Percentiles rank a stretch among this genome's conserved stretches.
phyloP scores from a whole-genome alignment of 2,329 filamentous ascomycete species.

The Septoria petroselini region DNA sequence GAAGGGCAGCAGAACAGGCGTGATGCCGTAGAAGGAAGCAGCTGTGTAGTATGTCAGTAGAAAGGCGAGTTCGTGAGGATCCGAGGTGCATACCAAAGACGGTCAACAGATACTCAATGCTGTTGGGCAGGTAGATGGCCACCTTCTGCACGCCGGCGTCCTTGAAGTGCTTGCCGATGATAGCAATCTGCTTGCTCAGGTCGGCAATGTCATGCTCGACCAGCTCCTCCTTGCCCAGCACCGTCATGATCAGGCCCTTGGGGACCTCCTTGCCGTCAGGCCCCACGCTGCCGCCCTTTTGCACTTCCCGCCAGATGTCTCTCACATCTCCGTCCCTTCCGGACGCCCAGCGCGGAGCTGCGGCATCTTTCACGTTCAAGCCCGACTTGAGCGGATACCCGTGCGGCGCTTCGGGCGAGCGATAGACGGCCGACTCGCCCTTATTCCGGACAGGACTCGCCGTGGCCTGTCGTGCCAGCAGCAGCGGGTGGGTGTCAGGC shows the following conservation, averaged over 20 bases:
- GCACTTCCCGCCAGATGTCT: conserved; percentile 79
- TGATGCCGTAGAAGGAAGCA: conserved; percentile 83
- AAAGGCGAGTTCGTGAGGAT: no score
- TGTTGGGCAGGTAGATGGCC: conserved; percentile 90
- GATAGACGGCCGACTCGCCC: conserved; percentile 80
- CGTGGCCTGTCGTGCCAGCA: conserved; percentile 80
- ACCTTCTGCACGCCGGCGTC: conserved; percentile 68
- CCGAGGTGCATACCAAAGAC: conserved; percentile 62
- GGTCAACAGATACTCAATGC: conserved; percentile 76
- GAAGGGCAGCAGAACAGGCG: conserved; percentile 80
- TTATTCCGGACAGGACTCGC: conserved; percentile 75
- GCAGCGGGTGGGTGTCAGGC: conserved; percentile 86
- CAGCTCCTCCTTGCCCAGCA: conserved; percentile 71
- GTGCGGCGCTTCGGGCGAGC: conserved; percentile 79
- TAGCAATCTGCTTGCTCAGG: conserved; percentile 79
- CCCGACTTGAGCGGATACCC: conserved; percentile 76
- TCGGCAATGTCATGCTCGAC: conserved; percentile 68
- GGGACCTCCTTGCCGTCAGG: conserved; percentile 60
- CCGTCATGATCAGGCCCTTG: conserved; percentile 71
- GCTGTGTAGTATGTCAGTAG: conserved; percentile 47
- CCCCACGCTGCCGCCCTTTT: conserved; percentile 49
- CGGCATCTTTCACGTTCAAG: conserved; percentile 76
- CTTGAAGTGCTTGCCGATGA: conserved; percentile 74
- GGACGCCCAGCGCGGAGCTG: conserved; percentile 74
- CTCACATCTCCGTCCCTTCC: conserved; percentile 86